Evolutionary conservation across 345 rosid species (phyloP).

Genomic region (Brassica rapa): DNA sequence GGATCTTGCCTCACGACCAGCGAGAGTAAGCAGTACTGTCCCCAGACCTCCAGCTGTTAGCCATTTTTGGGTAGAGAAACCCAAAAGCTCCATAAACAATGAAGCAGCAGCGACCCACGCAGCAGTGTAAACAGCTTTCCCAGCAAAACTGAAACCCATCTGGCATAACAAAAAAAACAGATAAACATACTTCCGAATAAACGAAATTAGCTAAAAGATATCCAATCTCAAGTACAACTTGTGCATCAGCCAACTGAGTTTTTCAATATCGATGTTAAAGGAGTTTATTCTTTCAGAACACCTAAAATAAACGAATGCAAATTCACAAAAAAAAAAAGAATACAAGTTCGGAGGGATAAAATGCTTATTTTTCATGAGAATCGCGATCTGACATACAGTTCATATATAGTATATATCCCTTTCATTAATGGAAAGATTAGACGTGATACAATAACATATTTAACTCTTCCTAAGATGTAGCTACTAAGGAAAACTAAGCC

Average conservation of each 20-base stretch:
- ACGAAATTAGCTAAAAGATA: background rate
- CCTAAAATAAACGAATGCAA: background rate
- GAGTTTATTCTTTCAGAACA: conserved; percentile 6
- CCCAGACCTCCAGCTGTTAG: conserved; percentile 98
- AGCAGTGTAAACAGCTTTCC: conserved; percentile 84
- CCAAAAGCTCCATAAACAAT: conserved; percentile 91
- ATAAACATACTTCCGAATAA: conserved; percentile 2
- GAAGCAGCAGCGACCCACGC: conserved; percentile 93
- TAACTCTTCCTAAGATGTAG: conserved; percentile 10
- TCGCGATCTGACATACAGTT: conserved; percentile 4
- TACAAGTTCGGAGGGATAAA: conserved; percentile 16
- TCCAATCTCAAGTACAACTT: conserved; percentile 5
- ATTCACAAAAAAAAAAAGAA: conserved; percentile 9
- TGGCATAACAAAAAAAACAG: conserved; percentile 47
- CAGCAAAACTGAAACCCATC: conserved; percentile 94
- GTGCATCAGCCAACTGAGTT: conserved; percentile 12
- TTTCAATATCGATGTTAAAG: background rate
- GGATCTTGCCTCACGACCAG: conserved; percentile 87
- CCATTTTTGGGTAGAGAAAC: conserved; percentile 94
- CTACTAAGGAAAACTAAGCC: background rate
- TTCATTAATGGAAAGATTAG: conserved; percentile 2
- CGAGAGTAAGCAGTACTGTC: conserved; percentile 92
- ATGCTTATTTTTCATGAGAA: conserved; percentile 14
- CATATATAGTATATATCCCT: background rate
- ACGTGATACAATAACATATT: background rate